phyloP scores from a whole-genome alignment of 2,329 filamentous ascomycete genomes.

The Fusarium clavum region DNA sequence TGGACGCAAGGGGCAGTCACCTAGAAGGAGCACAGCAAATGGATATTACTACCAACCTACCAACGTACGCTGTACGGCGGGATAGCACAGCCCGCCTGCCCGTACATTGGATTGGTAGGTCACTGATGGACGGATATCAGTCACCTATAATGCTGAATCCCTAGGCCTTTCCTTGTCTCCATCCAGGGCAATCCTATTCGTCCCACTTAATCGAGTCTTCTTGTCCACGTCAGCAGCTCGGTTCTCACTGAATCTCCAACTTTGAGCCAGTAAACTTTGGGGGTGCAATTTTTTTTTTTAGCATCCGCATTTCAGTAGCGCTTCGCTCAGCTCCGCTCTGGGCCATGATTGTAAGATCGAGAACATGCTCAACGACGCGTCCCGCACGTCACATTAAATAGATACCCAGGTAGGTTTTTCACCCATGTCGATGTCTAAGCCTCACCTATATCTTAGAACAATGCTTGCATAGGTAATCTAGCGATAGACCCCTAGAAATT shows the following conservation, averaged over 20 bases:
- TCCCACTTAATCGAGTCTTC: conserved; percentile 19
- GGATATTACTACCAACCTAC: neutral
- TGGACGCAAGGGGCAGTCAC: neutral
- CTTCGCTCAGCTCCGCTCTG: conserved; percentile 15
- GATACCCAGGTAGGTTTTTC: neutral
- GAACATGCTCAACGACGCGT: conserved; percentile 15
- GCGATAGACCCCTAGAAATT: neutral
- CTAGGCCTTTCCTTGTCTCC: conserved; percentile 11
- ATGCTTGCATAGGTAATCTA: neutral
- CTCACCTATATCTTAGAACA: neutral
- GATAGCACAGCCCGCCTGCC: too few relatives aligned
- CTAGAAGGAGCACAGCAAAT: neutral
- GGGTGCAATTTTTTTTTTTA: conserved; percentile 22
- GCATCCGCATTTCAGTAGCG: conserved; percentile 31
- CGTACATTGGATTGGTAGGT: too few relatives aligned
- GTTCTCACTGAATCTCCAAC: conserved; percentile 12
- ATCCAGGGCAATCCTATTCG: conserved; percentile 7
- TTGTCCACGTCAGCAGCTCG: conserved; percentile 42
- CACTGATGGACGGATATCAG: too few relatives aligned
- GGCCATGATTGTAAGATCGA: neutral
- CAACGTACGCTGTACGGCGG: too few relatives aligned
- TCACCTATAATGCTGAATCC: conserved; percentile 1
- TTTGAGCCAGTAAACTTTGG: conserved; percentile 6
- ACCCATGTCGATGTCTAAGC: neutral
- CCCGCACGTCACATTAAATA: conserved; percentile 19